Percentiles rank a stretch among this genome's conserved stretches.
These are phyloP conservation scores for Coleophoma eucalyptorum DNA, from an alignment of 2,329 filamentous ascomycete species.

Conservation along the genomic window DNA sequence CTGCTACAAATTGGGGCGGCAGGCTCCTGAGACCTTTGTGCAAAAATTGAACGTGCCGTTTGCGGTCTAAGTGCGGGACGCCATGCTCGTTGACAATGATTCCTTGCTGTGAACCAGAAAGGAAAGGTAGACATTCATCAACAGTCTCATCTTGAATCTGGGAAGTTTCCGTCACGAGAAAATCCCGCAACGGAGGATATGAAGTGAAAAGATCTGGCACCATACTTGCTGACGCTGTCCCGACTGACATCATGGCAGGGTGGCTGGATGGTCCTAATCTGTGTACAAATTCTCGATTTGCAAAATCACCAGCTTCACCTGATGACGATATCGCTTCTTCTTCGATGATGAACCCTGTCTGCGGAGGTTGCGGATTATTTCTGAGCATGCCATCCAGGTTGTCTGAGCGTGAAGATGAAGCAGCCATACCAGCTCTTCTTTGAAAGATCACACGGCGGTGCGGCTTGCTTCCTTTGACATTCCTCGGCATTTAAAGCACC, in stretches of 20 bases:
- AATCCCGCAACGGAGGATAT: constrained; percentile 61
- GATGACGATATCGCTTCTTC: constrained; percentile 4
- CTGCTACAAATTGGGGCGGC: constrained; percentile 64
- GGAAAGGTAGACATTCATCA: constrained; percentile 63
- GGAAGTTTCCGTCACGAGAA: constrained; percentile 64
- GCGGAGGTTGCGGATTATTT: constrained; percentile 8
- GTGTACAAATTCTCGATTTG: neutral
- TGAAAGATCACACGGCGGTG: constrained; percentile 24
- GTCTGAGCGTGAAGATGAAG: constrained; percentile 5
- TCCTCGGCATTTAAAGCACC: constrained; percentile 23
- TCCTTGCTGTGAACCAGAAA: constrained; percentile 47
- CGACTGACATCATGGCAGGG: constrained; percentile 12
- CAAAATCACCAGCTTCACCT: constrained; percentile 7
- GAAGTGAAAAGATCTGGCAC: constrained; percentile 55
- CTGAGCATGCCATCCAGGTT: constrained; percentile 7
- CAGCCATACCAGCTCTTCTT: constrained; percentile 14
- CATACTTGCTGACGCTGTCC: constrained; percentile 15
- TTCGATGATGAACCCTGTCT: constrained; percentile 13
- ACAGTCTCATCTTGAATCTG: constrained; percentile 65
- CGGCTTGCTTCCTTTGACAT: constrained; percentile 24
- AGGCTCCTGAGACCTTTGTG: constrained; percentile 55
- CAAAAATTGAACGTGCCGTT: constrained; percentile 59
- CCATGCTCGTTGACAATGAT: constrained; percentile 64
- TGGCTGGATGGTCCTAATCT: neutral
- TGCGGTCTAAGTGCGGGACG: constrained; percentile 68